phyloP scores from a whole-genome alignment of 1,284 basidiomycete genomes.

The Hymenochaete sp. region DNA sequence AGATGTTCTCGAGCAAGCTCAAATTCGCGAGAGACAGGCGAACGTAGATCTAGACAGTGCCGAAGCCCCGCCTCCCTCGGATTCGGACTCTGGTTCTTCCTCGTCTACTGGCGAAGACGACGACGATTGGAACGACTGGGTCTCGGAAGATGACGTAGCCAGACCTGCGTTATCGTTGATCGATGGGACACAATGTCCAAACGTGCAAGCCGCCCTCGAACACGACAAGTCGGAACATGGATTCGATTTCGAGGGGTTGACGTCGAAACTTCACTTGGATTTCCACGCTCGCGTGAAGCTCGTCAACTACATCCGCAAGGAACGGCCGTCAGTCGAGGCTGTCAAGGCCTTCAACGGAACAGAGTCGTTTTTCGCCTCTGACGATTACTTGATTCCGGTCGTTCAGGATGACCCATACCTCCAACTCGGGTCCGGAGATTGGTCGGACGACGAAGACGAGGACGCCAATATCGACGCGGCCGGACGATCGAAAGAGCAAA shows the following conservation, averaged over 20 bases:
- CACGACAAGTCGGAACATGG: conserved; percentile 58
- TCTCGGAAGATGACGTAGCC: conserved; percentile 51
- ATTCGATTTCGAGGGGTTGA: conserved; percentile 52
- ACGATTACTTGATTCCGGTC: conserved; percentile 72
- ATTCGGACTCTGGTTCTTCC: conserved; percentile 6
- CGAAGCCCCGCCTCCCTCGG: conserved; percentile 3
- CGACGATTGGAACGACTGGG: conserved; percentile 75
- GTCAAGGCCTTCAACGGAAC: conserved; percentile 42
- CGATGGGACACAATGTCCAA: conserved; percentile 54
- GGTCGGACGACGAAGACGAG: conserved; percentile 65
- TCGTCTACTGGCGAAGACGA: conserved; percentile 43
- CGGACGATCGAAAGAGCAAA: conserved; percentile 17
- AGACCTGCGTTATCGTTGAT: conserved; percentile 74
- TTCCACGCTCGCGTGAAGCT: conserved; percentile 71
- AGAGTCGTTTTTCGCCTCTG: conserved; percentile 60
- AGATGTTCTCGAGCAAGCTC: conserved; percentile 15
- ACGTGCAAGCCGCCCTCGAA: conserved; percentile 50
- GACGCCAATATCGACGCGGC: conserved; percentile 16
- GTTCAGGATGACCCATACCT: conserved; percentile 81
- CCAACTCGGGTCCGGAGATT: conserved; percentile 59
- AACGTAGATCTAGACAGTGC: not conserved
- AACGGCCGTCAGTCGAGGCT: conserved; percentile 44
- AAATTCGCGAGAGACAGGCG: conserved; percentile 1
- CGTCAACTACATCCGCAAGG: conserved; percentile 80
- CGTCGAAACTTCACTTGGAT: conserved; percentile 50